These are phyloP conservation scores for Papiliotrema nemorosa DNA, from an alignment of 1,284 basidiomycete species.

Conservation along the genomic window DNA sequence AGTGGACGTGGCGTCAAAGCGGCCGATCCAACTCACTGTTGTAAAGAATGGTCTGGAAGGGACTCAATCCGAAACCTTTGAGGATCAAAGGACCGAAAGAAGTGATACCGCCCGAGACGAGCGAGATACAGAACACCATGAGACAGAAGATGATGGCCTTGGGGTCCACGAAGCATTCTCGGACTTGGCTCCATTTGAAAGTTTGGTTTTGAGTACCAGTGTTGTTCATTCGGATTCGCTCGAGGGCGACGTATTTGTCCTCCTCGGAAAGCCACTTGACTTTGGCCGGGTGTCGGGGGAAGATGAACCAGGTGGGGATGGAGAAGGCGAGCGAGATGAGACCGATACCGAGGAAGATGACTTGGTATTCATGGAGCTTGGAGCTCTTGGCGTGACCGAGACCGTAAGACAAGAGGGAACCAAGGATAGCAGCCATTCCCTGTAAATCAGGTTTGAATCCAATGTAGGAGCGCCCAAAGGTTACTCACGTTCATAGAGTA, in stretches of 20 bases:
- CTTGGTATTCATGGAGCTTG: constrained; percentile 37
- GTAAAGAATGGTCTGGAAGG: constrained; percentile 48
- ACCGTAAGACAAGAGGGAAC: constrained; percentile 35
- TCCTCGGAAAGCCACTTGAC: constrained; percentile 43
- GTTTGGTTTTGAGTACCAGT: constrained; percentile 37
- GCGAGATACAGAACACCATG: constrained; percentile 29
- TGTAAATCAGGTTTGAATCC: constrained; percentile 30
- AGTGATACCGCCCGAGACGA: constrained; percentile 39
- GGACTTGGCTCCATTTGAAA: constrained; percentile 41
- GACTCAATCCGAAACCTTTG: constrained; percentile 35
- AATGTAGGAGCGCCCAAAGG: constrained; percentile 9
- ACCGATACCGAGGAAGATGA: constrained; percentile 55
- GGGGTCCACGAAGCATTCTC: constrained; percentile 39
- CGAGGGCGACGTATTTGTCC: constrained; percentile 46
- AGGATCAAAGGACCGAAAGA: constrained; percentile 36
- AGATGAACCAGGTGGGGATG: constrained; percentile 25
- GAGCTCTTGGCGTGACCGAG: constrained; percentile 26
- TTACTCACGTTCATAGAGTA: constrained; percentile 16
- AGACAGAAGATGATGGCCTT: constrained; percentile 39
- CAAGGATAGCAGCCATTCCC: constrained; percentile 29
- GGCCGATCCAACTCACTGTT: constrained; percentile 11
- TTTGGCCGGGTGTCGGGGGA: constrained; percentile 41
- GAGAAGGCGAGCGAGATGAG: constrained; percentile 28
- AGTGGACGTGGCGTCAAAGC: not conserved
- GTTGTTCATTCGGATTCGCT: constrained; percentile 47